phyloP scores from a whole-genome alignment of 2,329 filamentous ascomycete genomes.

The Fusarium devonianum region DNA sequence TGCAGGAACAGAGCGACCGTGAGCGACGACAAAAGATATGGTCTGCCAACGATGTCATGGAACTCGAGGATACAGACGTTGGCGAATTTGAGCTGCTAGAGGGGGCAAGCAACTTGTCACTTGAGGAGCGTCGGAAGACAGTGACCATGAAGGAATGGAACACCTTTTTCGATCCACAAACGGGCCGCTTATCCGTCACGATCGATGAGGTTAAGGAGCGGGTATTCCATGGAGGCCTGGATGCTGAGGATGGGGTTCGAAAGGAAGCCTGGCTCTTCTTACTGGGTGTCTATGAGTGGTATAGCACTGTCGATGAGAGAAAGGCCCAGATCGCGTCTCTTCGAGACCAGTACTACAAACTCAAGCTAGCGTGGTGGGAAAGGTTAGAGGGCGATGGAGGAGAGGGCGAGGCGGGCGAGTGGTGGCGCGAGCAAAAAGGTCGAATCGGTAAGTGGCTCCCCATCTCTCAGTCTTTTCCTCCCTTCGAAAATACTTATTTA shows the following conservation, averaged over 20 bases:
- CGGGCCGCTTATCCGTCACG: conserved; percentile 79
- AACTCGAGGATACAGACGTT: conserved; percentile 92
- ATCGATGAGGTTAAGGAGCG: conserved; percentile 94
- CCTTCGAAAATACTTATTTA: conserved; percentile 15
- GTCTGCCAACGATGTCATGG: conserved; percentile 90
- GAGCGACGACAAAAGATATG: conserved; percentile 88
- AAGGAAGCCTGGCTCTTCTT: conserved; percentile 98
- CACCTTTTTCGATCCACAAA: conserved; percentile 80
- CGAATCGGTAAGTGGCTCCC: conserved; percentile 78
- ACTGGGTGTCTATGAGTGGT: conserved; percentile 91
- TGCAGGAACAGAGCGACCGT: conserved; percentile 93
- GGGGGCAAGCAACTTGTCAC: conserved; percentile 73
- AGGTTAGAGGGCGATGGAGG: conserved; percentile 82
- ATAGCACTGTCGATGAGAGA: conserved; percentile 85
- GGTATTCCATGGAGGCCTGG: conserved; percentile 93
- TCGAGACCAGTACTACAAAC: conserved; percentile 89
- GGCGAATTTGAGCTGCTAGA: conserved; percentile 96
- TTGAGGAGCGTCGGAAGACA: conserved; percentile 78
- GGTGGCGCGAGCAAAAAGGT: conserved; percentile 94
- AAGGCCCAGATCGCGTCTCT: conserved; percentile 83
- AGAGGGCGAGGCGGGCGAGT: conserved; percentile 83
- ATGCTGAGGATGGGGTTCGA: conserved; percentile 86
- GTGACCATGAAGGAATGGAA: conserved; percentile 89
- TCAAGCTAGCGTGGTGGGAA: conserved; percentile 98
- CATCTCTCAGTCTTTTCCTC: conserved; percentile 15